Percentiles rank a stretch among this genome's conserved stretches.
Conservation (phyloP, 2,329 filamentous ascomycete genomes). For the Arthroderma sp. region DNA sequence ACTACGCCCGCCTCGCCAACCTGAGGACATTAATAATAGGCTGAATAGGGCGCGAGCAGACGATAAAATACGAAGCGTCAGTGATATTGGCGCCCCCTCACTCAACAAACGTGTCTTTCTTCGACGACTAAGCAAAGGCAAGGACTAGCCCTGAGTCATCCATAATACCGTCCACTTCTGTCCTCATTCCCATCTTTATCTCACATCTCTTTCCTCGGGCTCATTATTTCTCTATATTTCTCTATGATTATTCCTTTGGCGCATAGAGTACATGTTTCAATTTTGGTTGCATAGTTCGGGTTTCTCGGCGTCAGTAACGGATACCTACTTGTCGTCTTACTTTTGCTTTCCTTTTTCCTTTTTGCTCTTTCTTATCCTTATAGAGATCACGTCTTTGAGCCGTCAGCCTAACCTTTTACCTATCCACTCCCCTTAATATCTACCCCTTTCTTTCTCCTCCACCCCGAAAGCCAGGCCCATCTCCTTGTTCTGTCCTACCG, state of each 20-base stretch:
- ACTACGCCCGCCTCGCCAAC: slow-evolving; percentile 4
- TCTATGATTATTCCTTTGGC: neutral
- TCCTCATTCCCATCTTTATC: neutral
- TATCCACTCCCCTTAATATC: too few relatives aligned
- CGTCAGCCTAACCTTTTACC: too few relatives aligned
- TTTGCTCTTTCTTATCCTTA: too few relatives aligned
- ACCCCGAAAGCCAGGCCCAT: too few relatives aligned
- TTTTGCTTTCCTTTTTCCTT: too few relatives aligned
- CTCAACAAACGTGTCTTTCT: slow-evolving; percentile 27
- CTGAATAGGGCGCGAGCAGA: neutral
- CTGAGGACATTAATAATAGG: slow-evolving; percentile 1
- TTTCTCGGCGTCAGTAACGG: too few relatives aligned
- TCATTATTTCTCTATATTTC: neutral
- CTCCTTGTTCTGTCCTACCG: too few relatives aligned
- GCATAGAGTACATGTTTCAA: too few relatives aligned
- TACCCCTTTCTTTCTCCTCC: too few relatives aligned
- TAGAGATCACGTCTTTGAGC: too few relatives aligned
- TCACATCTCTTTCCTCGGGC: neutral
- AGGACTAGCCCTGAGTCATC: slow-evolving; percentile 2
- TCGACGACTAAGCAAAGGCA: slow-evolving; percentile 19
- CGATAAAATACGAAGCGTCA: slow-evolving; percentile 21
- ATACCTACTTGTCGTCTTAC: too few relatives aligned
- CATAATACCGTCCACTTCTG: neutral
- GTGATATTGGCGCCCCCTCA: slow-evolving; percentile 23
- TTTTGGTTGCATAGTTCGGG: too few relatives aligned